Percentiles rank a stretch among this genome's conserved stretches.
Evolutionary conservation across 805 yeast genomes (phyloP).

Genomic region (Metschnikowia gelsemii): DNA sequence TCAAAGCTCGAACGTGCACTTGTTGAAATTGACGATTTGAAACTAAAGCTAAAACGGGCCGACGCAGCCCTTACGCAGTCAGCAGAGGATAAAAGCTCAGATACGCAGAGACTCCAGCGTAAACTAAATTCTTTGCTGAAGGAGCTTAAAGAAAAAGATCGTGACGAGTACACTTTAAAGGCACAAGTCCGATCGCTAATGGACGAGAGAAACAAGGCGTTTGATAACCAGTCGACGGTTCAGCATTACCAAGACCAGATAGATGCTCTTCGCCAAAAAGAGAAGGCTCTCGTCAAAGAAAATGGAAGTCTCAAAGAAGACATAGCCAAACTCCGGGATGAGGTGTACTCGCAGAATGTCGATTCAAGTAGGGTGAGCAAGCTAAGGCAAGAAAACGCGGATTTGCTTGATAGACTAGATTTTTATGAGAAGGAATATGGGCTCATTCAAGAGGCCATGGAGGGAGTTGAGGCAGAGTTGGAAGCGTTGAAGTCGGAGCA

Average conservation of each 20-base stretch:
- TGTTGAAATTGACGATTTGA: slow-evolving; percentile 11
- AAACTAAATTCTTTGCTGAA: slow-evolving; percentile 20
- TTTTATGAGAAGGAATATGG: slow-evolving; percentile 32
- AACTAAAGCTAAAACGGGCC: slow-evolving; percentile 11
- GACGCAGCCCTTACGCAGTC: slow-evolving; percentile 9
- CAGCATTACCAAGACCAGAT: slow-evolving; percentile 27
- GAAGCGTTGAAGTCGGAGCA: slow-evolving; percentile 21
- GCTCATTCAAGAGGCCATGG: slow-evolving; percentile 24
- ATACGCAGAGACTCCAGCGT: slow-evolving; percentile 17
- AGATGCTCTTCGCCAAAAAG: slow-evolving; percentile 23
- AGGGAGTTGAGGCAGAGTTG: slow-evolving; percentile 26
- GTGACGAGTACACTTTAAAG: slow-evolving; percentile 23
- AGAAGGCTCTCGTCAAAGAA: slow-evolving; percentile 19
- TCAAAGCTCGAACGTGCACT: slow-evolving; percentile 10
- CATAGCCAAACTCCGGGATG: slow-evolving; percentile 29
- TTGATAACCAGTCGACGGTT: slow-evolving; percentile 16
- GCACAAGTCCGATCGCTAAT: slow-evolving; percentile 25
- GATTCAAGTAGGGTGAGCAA: slow-evolving; percentile 15
- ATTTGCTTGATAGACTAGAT: slow-evolving; percentile 27
- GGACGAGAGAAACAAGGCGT: slow-evolving; percentile 19
- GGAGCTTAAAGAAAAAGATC: slow-evolving; percentile 27
- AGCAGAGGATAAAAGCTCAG: slow-evolving; percentile 11
- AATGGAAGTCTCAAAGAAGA: slow-evolving; percentile 28
- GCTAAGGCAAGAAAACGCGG: slow-evolving; percentile 20
- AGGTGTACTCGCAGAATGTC: slow-evolving; percentile 20